Evolutionary conservation across 2,329 filamentous ascomycete species (phyloP), one percentile per base, ranked within the genome.

Genomic region (Aspergillus persii): DNA sequence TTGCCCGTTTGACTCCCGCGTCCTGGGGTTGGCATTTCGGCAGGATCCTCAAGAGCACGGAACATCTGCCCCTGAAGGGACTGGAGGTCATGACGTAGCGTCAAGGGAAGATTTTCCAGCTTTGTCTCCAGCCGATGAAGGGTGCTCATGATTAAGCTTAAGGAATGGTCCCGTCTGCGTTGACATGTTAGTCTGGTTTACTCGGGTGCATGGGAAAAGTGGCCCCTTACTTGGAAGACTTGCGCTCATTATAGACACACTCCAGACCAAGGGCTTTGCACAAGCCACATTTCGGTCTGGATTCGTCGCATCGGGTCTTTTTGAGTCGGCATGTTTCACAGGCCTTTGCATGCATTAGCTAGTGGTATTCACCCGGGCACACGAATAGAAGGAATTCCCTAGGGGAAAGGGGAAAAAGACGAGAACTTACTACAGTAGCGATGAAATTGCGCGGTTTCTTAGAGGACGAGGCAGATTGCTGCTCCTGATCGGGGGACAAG

Each of bases 241-340:
- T 82, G 58, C 81, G 79, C 65, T 83, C 79, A 61, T 81, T 80
- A 65, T 83, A 84, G 48, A 76, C 76, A 68, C 82, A 84, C 18
- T 82, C 79, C 33, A 81, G 61, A 7, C 79, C 79, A 49, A 80
- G 76, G 12, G 74, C 70, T 62, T 78, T 80, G 70, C 82, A 84
- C 52, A 83, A 75, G 31, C 81, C 81, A 63, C 82, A 84, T 60
- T 69, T 74, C 51, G 82, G 82, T 33, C 79, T 73, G 59, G 82
- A 82, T 68, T 84, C 82, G 61, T 84, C 82, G 68, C 82, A 84
- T 71, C 81, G 70, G 18, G 81, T 83, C 71, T 84, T 84, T 65
- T 82, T 81, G 52, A 79, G 70, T 29, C 82, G 76, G 65, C 82
- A 84, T 15, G 76, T 78, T 64, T 84, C 81, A 64, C 82, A 84